Evolutionary conservation across 768 basidiomycete genomes (phyloP).

Genomic region (Trametes villosa): DNA sequence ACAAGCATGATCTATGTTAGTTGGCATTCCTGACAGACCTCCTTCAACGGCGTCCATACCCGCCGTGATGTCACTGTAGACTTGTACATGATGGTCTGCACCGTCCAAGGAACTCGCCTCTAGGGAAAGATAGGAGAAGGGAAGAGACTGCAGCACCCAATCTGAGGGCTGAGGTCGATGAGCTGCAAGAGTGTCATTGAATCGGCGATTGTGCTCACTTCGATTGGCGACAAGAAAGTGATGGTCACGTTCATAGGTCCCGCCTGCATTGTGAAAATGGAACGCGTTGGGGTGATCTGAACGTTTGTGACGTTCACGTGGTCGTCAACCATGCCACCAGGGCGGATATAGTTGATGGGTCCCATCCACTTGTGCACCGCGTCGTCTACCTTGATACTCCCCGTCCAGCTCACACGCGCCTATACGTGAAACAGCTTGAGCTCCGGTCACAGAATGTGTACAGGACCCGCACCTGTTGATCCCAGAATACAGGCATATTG

Average conservation of each 20-base stretch:
- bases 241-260: slow-evolving; percentile 42
- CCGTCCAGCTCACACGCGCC: slow-evolving; percentile 25
- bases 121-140: slow-evolving; percentile 44
- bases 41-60: too few relatives aligned
- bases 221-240: slow-evolving; percentile 45
- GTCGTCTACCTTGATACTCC: slow-evolving; percentile 25
- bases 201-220: slow-evolving; percentile 30
- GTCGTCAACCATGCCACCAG: background rate
- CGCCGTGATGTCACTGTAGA: slow-evolving; percentile 45
- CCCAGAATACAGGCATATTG: slow-evolving; percentile 25
- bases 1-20: too few relatives aligned
- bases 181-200: too few relatives aligned
- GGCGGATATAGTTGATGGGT: too few relatives aligned
- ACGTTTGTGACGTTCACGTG: slow-evolving; percentile 26
- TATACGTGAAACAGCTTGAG: background rate
- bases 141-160: slow-evolving; percentile 43
- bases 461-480: background rate
- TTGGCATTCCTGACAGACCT: too few relatives aligned
- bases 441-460: too few relatives aligned
- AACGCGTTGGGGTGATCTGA: slow-evolving; percentile 41
- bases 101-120: slow-evolving; percentile 38
- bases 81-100: slow-evolving; percentile 37
- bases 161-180: slow-evolving; percentile 44
- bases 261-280: slow-evolving; percentile 37
- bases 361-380: slow-evolving; percentile 24